Evolutionary conservation across 768 basidiomycete genomes (phyloP), one percentile per base, ranked within the genome.

Genomic region (Lactarius psammicola): DNA sequence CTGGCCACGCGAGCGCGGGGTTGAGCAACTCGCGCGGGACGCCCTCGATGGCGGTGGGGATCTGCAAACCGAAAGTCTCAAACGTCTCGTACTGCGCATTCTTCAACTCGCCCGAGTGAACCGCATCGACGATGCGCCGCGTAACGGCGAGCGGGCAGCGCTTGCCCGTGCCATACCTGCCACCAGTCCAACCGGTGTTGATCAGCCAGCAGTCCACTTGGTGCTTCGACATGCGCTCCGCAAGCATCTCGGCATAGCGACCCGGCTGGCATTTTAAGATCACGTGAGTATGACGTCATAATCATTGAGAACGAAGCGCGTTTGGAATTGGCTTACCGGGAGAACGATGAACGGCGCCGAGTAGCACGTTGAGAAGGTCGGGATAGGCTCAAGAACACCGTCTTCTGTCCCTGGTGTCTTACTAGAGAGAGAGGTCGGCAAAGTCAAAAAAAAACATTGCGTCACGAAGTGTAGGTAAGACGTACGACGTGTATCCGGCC

Each of bases 391-490:
- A 54, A 97, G 84, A 33, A 99, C 92, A 75, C 96, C 96, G 73
- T 98, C 96, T 75, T 98, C 96, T 4, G 96, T 98, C 62, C 95
- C 95, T n/a, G 95, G 95, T 1, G 95, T 98, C 85, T 98, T 98
- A 70, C 88, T n/a, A n/a, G n/a, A n/a, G 56, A 44, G n/a, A 40
- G 23, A 23, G 18, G 55, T 33, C 4, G 44, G 73, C 76, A 72
- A 72, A 59, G 56, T 64, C 11, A 34, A 18, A 26, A 4, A 13
- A n/a, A 17, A 46, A 33, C 26, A 42, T 46, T 33, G 13, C 7
- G 28, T 53, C 11, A 36, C 17, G 33, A 20, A 53, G 34, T 18
- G 31, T 44, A 33, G 7, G n/a, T n/a, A n/a, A n/a, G 42, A 79
- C 88, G 78, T 73, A 90, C 87, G 92, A 94, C 23, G 92, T 97